Evolutionary conservation across 345 rosid species (phyloP).

Genomic region (Geranium brycei): DNA sequence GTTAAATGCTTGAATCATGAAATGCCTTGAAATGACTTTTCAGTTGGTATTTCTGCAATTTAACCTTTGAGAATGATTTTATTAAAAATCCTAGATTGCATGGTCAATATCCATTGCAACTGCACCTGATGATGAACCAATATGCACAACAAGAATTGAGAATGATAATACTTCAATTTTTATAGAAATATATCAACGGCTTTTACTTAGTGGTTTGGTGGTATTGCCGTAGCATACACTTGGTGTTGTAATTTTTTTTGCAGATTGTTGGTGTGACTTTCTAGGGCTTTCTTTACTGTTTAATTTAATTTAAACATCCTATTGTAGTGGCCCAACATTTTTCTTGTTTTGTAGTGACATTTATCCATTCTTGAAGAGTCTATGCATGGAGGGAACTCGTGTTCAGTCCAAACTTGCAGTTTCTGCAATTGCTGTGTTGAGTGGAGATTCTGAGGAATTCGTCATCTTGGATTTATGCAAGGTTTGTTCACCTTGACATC

Average conservation of each 20-base stretch:
- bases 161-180: too few species aligned
- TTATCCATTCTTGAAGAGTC: constrained; percentile 46
- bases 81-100: too few species aligned
- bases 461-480: constrained; percentile 48
- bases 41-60: too few species aligned
- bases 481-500: constrained; percentile 28
- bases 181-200: too few species aligned
- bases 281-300: not conserved
- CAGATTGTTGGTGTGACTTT: not conserved
- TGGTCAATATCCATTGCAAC: too few species aligned
- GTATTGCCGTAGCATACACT: not conserved
- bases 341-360: constrained; percentile 37
- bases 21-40: not conserved
- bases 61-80: too few species aligned
- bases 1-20: not conserved
- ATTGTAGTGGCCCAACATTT: not conserved
- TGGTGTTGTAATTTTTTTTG: too few species aligned
- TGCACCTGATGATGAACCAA: too few species aligned
- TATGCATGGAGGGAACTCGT: constrained; percentile 74
- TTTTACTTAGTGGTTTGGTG: not conserved
- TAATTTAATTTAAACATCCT: not conserved
- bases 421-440: constrained; percentile 62
- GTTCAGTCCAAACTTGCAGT: constrained; percentile 70
- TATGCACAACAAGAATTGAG: too few species aligned
- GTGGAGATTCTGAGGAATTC: constrained; percentile 35